Evolutionary conservation across 73 alveolate genomes (phyloP).

Genomic region (Symbiodinium natans): DNA sequence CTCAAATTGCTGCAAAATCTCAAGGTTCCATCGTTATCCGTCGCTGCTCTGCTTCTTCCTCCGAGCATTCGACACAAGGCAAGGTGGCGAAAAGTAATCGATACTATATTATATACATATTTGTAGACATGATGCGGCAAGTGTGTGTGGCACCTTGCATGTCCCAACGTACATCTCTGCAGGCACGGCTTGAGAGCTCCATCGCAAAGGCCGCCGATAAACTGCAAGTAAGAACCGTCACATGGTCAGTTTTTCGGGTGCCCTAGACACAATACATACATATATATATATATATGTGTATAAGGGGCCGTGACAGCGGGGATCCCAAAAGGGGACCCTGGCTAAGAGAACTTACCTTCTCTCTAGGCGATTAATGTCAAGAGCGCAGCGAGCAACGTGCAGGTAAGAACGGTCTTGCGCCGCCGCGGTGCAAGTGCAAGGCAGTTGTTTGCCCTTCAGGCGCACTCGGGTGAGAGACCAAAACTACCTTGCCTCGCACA

Average conservation of each 20-base stretch:
- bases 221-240: no score
- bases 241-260: no score
- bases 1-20: no score
- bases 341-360: no score
- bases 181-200: conserved; percentile 87
- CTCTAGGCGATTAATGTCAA: no score
- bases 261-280: no score
- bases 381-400: no score
- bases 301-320: no score
- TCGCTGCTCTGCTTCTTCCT: conserved; percentile 41
- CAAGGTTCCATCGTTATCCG: conserved; percentile 72
- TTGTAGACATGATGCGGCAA: not conserved
- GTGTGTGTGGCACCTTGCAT: not conserved
- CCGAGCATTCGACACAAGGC: conserved; percentile 63
- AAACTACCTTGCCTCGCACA: not conserved
- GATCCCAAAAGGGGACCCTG: no score
- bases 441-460: conserved; percentile 71
- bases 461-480: not conserved
- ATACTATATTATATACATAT: no score
- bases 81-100: not conserved
- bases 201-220: conserved; percentile 45
- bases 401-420: conserved; percentile 58
- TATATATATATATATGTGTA: no score
- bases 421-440: conserved; percentile 39
- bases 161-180: not conserved